Conservation (phyloP, 768 basidiomycete genomes). For the Mycena polygramma region DNA sequence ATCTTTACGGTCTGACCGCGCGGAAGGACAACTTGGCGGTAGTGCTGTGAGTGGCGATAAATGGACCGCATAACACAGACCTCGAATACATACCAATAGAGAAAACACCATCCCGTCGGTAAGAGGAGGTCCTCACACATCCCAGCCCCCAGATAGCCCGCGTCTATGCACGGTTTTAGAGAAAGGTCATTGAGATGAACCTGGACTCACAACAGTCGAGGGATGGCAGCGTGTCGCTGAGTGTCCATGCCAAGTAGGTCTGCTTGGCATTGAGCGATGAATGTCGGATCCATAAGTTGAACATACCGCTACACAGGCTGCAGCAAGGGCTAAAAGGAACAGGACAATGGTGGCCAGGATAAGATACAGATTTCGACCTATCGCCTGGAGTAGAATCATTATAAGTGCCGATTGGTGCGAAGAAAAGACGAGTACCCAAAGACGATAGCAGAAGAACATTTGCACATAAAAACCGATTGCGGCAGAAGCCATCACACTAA, state of each 20-base stretch:
- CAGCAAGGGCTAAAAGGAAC: background rate
- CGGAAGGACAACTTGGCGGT: background rate
- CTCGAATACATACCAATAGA: background rate
- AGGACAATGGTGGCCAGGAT: background rate
- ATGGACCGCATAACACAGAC: background rate
- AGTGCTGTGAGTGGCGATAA: background rate
- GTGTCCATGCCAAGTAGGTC: background rate
- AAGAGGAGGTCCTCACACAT: background rate
- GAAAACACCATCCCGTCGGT: background rate
- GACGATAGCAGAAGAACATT: conserved; percentile 1
- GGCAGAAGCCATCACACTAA: background rate
- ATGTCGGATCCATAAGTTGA: background rate
- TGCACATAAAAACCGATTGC: background rate
- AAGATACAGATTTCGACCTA: background rate
- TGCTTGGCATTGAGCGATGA: background rate
- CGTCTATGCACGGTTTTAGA: background rate
- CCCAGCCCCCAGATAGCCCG: background rate
- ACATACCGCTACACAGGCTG: background rate
- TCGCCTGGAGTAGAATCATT: background rate
- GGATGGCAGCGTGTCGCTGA: background rate
- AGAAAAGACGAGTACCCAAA: background rate
- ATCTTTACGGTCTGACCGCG: background rate
- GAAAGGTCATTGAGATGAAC: background rate
- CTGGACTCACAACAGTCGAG: background rate
- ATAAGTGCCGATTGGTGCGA: too few relatives aligned